Conservation (phyloP, 257 asterid genomes). For the Misopates orontium region DNA sequence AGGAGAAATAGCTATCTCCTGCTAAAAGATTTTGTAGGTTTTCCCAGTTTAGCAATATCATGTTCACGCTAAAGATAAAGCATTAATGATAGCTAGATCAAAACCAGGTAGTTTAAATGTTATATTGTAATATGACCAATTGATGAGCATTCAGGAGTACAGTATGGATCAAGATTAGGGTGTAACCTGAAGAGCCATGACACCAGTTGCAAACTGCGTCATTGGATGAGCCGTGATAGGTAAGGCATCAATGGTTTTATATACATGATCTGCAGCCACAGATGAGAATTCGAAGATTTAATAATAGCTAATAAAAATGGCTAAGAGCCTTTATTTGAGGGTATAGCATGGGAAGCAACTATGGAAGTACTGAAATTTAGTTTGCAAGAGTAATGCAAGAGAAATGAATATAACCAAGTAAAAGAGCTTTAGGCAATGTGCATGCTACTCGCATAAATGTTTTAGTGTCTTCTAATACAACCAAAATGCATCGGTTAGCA, state of each 20-base stretch:
- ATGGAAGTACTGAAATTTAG: not conserved
- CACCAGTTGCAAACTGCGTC: conserved; percentile 96
- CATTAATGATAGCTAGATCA: too few species aligned
- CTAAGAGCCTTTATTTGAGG: not conserved
- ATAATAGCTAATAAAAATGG: conserved; percentile 4
- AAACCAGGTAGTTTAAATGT: too few species aligned
- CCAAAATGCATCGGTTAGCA: not conserved
- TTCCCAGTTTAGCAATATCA: conserved; percentile 11
- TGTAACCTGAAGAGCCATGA: conserved; percentile 93
- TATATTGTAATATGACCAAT: not conserved
- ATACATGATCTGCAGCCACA: conserved; percentile 77
- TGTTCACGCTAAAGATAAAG: too few species aligned
- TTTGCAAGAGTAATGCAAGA: conserved; percentile 10
- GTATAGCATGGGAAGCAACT: not conserved
- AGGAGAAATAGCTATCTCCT: conserved; percentile 4
- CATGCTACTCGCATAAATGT: not conserved
- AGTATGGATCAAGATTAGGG: conserved; percentile 20
- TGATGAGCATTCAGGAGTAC: not conserved
- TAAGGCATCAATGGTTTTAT: conserved; percentile 72
- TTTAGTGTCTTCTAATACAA: conserved; percentile 7
- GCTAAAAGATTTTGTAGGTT: conserved; percentile 1
- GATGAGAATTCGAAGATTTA: conserved; percentile 25
- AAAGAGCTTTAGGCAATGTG: not conserved
- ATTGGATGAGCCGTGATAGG: conserved; percentile 87
- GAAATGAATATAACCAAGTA: not conserved